phyloP scores from a whole-genome alignment of 352 stramenopile species.

The Hyphochytrium catenoides region DNA sequence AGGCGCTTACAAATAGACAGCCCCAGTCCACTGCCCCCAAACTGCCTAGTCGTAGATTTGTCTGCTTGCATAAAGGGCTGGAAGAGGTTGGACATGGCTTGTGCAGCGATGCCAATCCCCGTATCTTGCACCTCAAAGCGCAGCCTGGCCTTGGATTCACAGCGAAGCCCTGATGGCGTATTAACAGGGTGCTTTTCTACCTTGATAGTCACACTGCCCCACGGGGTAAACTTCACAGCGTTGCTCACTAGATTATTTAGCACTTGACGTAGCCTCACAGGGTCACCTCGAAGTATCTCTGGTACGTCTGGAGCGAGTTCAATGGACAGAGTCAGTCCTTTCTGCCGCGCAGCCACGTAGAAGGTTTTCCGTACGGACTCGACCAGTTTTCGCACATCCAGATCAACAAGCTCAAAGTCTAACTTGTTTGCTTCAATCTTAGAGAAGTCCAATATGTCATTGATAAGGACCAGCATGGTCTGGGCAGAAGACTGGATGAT shows the following conservation, averaged over 20 bases:
- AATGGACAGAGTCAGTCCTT: constrained; percentile 51
- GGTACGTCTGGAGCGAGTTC: constrained; percentile 32
- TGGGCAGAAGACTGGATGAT: constrained; percentile 59
- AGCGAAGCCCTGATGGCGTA: too few relatives aligned
- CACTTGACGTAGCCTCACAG: constrained; percentile 33
- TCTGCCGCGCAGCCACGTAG: constrained; percentile 54
- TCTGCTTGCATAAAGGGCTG: constrained; percentile 54
- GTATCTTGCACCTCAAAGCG: constrained; percentile 40
- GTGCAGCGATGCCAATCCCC: constrained; percentile 37
- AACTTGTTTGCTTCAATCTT: constrained; percentile 71
- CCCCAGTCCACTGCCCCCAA: constrained; percentile 28
- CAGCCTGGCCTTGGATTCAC: too few relatives aligned
- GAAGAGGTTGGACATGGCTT: constrained; percentile 51
- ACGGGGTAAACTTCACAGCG: constrained; percentile 44
- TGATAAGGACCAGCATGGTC: constrained; percentile 40
- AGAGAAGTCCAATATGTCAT: constrained; percentile 62
- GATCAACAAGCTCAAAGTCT: constrained; percentile 40
- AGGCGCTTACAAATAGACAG: constrained; percentile 45
- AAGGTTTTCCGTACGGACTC: constrained; percentile 73
- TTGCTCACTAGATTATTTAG: constrained; percentile 42
- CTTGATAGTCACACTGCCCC: constrained; percentile 35
- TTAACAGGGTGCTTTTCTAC: too few relatives aligned
- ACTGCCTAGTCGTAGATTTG: constrained; percentile 43
- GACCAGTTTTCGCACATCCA: constrained; percentile 52
- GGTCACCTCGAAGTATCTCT: constrained; percentile 28